Conservation (phyloP, 2,329 filamentous ascomycete species). For the Fusarium nelsonii region DNA sequence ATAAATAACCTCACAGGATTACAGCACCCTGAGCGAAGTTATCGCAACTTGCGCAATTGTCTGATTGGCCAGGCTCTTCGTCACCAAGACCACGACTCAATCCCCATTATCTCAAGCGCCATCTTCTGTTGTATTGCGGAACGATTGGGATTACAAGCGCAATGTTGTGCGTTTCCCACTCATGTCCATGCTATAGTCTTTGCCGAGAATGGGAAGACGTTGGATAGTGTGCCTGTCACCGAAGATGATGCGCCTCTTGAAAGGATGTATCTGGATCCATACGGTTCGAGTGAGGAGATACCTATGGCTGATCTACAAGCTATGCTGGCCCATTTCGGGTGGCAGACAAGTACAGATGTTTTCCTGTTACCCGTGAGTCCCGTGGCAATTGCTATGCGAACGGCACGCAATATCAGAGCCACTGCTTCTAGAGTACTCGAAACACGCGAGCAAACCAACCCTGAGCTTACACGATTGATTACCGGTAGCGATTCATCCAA, state of each 20-base stretch:
- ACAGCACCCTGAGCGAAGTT: constrained; percentile 72
- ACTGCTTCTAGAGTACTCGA: constrained; percentile 62
- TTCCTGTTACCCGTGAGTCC: constrained; percentile 75
- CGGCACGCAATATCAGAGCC: constrained; percentile 80
- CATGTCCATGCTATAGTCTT: constrained; percentile 87
- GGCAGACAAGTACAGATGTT: constrained; percentile 56
- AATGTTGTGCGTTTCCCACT: constrained; percentile 83
- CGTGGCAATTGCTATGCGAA: constrained; percentile 78
- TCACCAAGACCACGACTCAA: constrained; percentile 78
- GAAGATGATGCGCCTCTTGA: constrained; percentile 54
- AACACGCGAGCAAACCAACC: constrained; percentile 46
- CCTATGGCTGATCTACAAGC: constrained; percentile 67
- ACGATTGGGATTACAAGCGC: constrained; percentile 79
- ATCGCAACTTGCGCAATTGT: constrained; percentile 86
- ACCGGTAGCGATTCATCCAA: constrained; percentile 57
- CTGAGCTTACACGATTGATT: constrained; percentile 52
- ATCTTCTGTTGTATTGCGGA: constrained; percentile 87
- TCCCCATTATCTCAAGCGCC: constrained; percentile 86
- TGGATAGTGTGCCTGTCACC: constrained; percentile 64
- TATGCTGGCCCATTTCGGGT: constrained; percentile 66
- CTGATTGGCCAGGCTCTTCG: constrained; percentile 86
- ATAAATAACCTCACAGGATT: constrained; percentile 77
- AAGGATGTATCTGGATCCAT: constrained; percentile 87
- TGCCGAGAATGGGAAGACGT: constrained; percentile 68
- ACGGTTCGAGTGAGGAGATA: constrained; percentile 76